Conservation (phyloP, 2,329 filamentous ascomycete species). For the Aspergillus sclerotialis region DNA sequence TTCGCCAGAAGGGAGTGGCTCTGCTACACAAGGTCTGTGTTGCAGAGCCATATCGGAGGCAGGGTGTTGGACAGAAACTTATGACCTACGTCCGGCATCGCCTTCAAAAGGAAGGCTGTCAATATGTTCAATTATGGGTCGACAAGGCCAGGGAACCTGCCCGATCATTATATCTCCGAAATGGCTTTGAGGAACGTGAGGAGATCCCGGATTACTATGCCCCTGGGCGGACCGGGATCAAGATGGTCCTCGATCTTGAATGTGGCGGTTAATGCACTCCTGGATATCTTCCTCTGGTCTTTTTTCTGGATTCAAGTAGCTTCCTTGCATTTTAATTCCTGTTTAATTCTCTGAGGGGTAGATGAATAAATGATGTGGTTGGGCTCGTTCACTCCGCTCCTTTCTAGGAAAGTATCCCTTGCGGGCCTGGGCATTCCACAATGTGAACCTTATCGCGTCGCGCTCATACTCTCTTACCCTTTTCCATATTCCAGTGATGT, state of each 20-base stretch:
- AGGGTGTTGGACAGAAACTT: conserved; percentile 41
- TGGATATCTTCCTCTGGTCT: conserved; percentile 3
- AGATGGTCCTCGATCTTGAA: conserved; percentile 34
- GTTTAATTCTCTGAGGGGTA: conserved; percentile 14
- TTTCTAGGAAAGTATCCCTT: conserved; percentile 24
- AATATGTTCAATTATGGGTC: conserved; percentile 46
- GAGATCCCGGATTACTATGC: conserved; percentile 45
- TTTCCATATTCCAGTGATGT: conserved; percentile 31
- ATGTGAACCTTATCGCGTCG: conserved; percentile 22
- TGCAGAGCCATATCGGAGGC: conserved; percentile 37
- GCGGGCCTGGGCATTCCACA: conserved; percentile 23
- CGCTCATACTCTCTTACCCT: conserved; percentile 20
- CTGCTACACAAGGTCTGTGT: conserved; percentile 50
- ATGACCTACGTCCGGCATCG: conserved; percentile 37
- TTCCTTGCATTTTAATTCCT: conserved; percentile 12
- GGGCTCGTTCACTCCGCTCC: conserved; percentile 15
- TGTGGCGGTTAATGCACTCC: conserved; percentile 19
- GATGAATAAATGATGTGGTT: conserved; percentile 14
- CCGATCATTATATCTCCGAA: conserved; percentile 37
- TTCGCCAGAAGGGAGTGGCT: conserved; percentile 38
- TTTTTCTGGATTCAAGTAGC: conserved; percentile 6
- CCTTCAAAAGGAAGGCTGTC: conserved; percentile 41
- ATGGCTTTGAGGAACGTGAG: conserved; percentile 42
- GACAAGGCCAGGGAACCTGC: conserved; percentile 42
- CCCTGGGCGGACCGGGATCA: conserved; percentile 40